Conservation (phyloP, 2,329 filamentous ascomycete genomes). For the Colletotrichum plurivorum region DNA sequence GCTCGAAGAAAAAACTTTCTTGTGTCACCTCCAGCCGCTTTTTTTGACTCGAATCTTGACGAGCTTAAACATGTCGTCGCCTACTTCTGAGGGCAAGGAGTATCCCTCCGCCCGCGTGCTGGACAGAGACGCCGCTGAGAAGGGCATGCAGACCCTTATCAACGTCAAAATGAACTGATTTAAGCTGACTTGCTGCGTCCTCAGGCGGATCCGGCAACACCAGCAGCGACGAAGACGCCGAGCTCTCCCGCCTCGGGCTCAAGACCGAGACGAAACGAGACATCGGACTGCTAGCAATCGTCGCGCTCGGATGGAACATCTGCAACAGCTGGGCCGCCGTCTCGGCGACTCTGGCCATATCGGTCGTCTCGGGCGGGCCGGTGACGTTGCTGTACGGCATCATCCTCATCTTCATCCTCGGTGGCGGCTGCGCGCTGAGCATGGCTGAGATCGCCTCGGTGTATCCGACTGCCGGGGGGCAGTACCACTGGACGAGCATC, state of each 20-base stretch:
- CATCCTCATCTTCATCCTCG: constrained; percentile 45
- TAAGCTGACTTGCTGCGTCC: background rate
- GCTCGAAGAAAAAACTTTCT: background rate
- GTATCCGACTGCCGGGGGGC: constrained; percentile 55
- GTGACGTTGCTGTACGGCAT: constrained; percentile 48
- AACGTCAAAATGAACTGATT: background rate
- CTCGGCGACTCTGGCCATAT: constrained; percentile 42
- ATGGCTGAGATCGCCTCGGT: constrained; percentile 54
- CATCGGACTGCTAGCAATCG: constrained; percentile 17
- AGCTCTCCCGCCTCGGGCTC: constrained; percentile 22
- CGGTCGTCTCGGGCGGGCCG: constrained; percentile 32
- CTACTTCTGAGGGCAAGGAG: too few relatives aligned
- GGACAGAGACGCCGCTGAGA: background rate
- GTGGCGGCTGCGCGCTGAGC: constrained; percentile 46
- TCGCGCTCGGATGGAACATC: constrained; percentile 35
- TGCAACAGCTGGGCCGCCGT: constrained; percentile 47
- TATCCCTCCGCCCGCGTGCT: too few relatives aligned
- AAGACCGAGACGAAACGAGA: constrained; percentile 23
- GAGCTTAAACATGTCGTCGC: too few relatives aligned
- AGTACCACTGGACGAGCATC: constrained; percentile 55
- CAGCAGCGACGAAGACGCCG: constrained; percentile 19
- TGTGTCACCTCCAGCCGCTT: background rate
- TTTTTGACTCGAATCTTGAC: background rate
- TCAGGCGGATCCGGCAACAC: background rate
- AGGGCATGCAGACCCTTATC: background rate